A percentile compares a stretch with the other conserved stretches of the same genome.
Conservation (phyloP, 176 grass and related monocot genomes). For the Elymus sibiricus region DNA sequence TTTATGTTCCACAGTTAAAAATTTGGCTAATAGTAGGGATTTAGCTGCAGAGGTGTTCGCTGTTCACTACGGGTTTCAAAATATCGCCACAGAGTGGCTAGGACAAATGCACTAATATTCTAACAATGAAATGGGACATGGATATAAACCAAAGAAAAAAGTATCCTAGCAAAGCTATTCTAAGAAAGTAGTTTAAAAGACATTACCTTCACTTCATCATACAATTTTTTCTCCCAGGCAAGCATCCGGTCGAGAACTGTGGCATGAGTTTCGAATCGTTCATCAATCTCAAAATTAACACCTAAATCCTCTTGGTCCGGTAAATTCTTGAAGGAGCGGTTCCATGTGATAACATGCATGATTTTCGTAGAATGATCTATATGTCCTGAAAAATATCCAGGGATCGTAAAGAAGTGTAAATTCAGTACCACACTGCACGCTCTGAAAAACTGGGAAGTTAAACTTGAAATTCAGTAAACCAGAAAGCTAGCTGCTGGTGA, state of each 20-base stretch:
- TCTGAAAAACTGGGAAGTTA: not conserved
- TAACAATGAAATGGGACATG: not conserved
- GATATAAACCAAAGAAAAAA: not conserved
- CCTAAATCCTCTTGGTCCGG: slow-evolving; percentile 50
- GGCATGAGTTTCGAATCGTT: slow-evolving; percentile 78
- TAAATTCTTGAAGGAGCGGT: slow-evolving; percentile 85
- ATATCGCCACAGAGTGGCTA: not conserved
- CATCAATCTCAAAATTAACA: slow-evolving; percentile 61
- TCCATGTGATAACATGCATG: slow-evolving; percentile 98
- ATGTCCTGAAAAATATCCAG: slow-evolving; percentile 57
- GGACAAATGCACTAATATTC: not conserved
- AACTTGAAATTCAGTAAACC: slow-evolving; percentile 3
- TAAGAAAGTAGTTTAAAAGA: slow-evolving; percentile 22
- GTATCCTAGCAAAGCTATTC: not conserved
- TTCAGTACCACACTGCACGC: not conserved
- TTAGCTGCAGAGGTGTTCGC: slow-evolving; percentile 10
- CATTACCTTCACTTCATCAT: slow-evolving; percentile 95
- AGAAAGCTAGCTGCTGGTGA: slow-evolving; percentile 13
- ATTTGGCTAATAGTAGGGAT: not conserved
- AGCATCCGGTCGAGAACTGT: slow-evolving; percentile 91
- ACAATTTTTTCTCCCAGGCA: slow-evolving; percentile 97
- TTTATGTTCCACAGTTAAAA: slow-evolving; percentile 7
- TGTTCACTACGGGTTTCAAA: not conserved
- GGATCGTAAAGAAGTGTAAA: slow-evolving; percentile 7
- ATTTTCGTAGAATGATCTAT: slow-evolving; percentile 90